These are phyloP conservation scores for Coelastrella sp. DNA, from an alignment of 139 green algal genomes.

Conservation along the genomic window DNA sequence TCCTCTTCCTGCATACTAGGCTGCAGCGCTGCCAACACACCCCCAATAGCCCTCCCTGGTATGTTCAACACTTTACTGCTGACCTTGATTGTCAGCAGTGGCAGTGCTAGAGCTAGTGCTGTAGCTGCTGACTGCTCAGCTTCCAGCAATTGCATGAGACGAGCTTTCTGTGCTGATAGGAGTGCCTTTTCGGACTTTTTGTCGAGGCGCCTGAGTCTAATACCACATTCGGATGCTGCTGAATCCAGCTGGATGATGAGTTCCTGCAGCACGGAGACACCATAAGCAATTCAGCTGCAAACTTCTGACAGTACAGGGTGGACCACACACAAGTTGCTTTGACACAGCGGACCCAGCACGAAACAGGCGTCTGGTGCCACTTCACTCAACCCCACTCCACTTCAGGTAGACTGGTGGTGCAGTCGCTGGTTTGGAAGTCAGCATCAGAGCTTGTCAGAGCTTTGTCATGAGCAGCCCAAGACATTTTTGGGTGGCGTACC, in stretches of 20 bases:
- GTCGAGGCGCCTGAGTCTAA: constrained; percentile 78
- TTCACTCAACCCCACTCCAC: no score
- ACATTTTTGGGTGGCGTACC: no score
- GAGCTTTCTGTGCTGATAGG: constrained; percentile 48
- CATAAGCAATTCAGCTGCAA: no score
- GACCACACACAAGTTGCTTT: no score
- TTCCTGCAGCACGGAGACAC: constrained; percentile 24
- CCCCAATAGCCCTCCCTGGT: constrained; percentile 70
- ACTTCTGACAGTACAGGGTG: no score
- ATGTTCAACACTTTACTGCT: constrained; percentile 57
- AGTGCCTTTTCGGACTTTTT: constrained; percentile 76
- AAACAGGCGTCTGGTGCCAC: no score
- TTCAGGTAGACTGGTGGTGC: no score
- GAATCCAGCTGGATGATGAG: constrained; percentile 59
- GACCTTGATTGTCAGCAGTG: constrained; percentile 73
- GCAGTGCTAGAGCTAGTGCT: constrained; percentile 77
- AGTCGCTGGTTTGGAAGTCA: no score
- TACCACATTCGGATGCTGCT: constrained; percentile 65
- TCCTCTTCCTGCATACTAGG: constrained; percentile 11
- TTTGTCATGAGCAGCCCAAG: no score
- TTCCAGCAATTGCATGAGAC: constrained; percentile 55
- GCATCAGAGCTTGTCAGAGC: no score
- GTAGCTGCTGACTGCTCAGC: constrained; percentile 65
- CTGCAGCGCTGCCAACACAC: constrained; percentile 57
- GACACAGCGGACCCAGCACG: no score